Base-by-base conservation (phyloP, 1,284 basidiomycete species). In the Chalciporus sp. region DNA sequence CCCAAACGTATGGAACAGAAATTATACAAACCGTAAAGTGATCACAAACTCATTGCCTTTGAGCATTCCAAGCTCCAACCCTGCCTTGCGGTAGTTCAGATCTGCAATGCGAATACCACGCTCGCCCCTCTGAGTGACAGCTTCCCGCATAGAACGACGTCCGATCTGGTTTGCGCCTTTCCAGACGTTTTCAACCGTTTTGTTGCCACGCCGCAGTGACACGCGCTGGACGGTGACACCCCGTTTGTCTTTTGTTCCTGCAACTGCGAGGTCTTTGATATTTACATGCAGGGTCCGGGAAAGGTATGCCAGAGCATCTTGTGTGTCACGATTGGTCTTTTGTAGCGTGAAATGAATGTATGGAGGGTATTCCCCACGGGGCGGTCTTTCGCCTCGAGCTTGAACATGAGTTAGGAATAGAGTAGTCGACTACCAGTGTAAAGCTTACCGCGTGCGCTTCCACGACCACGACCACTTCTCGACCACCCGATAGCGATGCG, bases 191-290 rank as follows among this genome's bases (percentile, higher is more conserved):
- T 91, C 88, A 1, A 95, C 81, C 0, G 86, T 92, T 70, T 90
- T 88, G 50, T 82, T 83, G 17, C 88, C 85, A 14, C 97, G 81
- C 54, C 86, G 85, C 14, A 98, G 71, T 7, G 92, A 90, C 11
- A 98, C 94, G 0, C 94, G 84, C 70, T 99, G 97, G 1, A 94
- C 88, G 0, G 96, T 99, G 6, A 98, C 92, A 0, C 94, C 96
- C 41, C 97, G 89, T 71, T 98, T 99, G 74, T 99, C 97, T 70
- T 99, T 99, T 3, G 97, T 99, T 0, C 97, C 97, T 6, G 95
- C 94, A 12, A 96, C 90, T 16, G 87, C 84, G 4, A 99, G 77
- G 62, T 96, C 93, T 69, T 88, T 93, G 49, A 84, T 70, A 35
- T 79, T 85, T 64, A 87, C 81, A 53, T 89, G 87, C 26, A 99